Conservation (phyloP, 371 early-diverging fungal species). For the Rhizopus sp. region DNA sequence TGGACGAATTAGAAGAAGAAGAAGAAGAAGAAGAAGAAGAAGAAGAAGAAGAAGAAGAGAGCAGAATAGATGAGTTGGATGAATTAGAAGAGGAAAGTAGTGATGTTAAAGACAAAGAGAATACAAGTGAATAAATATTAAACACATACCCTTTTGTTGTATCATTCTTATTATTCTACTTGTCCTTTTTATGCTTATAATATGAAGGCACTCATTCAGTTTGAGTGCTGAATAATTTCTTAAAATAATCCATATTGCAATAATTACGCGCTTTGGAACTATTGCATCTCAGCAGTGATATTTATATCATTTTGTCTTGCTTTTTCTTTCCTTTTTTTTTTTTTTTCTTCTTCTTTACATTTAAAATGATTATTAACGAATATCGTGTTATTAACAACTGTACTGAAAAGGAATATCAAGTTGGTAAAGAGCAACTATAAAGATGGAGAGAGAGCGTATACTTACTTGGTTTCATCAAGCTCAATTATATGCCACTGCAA, state of each 20-base stretch:
- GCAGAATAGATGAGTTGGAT: background rate
- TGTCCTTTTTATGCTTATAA: too few species aligned
- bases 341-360: constrained; percentile 10
- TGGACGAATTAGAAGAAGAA: background rate
- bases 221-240: too few species aligned
- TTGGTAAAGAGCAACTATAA: constrained; percentile 19
- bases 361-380: constrained; percentile 62
- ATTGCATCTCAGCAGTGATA: background rate
- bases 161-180: too few species aligned
- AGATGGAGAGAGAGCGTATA: background rate
- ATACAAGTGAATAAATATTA: too few species aligned
- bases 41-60: background rate
- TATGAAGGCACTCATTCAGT: too few species aligned
- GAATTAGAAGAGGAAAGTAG: background rate
- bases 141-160: too few species aligned
- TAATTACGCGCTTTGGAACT: too few species aligned
- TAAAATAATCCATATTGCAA: too few species aligned
- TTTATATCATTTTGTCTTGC: constrained; percentile 1
- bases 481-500: constrained; percentile 71
- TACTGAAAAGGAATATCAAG: constrained; percentile 68
- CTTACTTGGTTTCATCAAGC: constrained; percentile 34
- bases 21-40: too few species aligned
- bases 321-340: constrained; percentile 8
- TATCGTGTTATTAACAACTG: constrained; percentile 73
- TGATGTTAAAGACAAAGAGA: too few species aligned